phyloP scores from a whole-genome alignment of 2,329 filamentous ascomycete species.

The Didymellaceae sp. region DNA sequence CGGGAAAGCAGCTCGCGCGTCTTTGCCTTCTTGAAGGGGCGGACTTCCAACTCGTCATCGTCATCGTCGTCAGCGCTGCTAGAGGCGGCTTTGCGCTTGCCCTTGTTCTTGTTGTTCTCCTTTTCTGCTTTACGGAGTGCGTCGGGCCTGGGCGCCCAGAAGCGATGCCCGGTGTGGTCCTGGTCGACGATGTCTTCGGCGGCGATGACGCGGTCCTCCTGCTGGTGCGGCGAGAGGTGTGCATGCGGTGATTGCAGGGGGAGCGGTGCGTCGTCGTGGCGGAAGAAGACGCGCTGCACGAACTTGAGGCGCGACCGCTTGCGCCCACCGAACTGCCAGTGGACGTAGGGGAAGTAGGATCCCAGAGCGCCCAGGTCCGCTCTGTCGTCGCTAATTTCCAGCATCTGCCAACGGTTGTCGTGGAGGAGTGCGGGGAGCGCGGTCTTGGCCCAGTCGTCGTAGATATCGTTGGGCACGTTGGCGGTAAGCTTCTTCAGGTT shows the following conservation, averaged over 20 bases:
- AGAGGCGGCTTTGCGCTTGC: background rate
- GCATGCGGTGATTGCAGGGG: constrained; percentile 8
- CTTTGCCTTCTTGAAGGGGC: too few relatives aligned
- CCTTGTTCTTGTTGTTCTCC: background rate
- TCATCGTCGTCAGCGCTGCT: too few relatives aligned
- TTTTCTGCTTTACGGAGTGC: background rate
- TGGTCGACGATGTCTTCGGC: constrained; percentile 28
- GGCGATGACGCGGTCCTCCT: constrained; percentile 34
- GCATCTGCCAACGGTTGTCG: constrained; percentile 42
- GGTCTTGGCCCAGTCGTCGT: constrained; percentile 41
- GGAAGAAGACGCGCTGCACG: constrained; percentile 45
- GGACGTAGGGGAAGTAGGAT: constrained; percentile 27
- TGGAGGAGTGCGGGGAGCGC: constrained; percentile 28
- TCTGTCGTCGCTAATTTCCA: constrained; percentile 35
- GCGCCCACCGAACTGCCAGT: constrained; percentile 24
- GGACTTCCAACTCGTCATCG: too few relatives aligned
- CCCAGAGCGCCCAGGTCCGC: constrained; percentile 24
- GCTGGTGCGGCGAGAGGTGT: constrained; percentile 22
- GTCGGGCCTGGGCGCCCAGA: constrained; percentile 24
- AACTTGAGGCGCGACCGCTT: constrained; percentile 35
- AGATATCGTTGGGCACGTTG: constrained; percentile 41
- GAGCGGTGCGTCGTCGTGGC: constrained; percentile 32
- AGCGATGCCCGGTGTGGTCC: constrained; percentile 30
- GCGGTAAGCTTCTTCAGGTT: constrained; percentile 45
- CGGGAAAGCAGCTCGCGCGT: too few relatives aligned